These are phyloP conservation scores for Mucor piriformis DNA, from an alignment of 371 early-diverging fungal genomes.

Conservation along the genomic window DNA sequence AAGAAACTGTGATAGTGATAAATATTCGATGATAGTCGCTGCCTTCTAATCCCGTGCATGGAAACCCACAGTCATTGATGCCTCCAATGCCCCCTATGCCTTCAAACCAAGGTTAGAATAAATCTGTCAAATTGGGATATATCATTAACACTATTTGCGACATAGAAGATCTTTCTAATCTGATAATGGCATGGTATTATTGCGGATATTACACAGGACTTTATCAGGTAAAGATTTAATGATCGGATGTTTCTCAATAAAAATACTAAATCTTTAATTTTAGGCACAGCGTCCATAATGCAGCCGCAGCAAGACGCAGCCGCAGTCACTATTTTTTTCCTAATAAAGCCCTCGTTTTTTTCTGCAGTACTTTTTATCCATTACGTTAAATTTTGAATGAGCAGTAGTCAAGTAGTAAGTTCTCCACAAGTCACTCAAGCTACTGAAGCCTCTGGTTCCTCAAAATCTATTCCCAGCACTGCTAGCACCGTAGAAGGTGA, in stretches of 20 bases:
- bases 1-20: neutral
- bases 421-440: neutral
- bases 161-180: slow-evolving; percentile 14
- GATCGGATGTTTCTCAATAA: neutral
- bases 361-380: neutral
- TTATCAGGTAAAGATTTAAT: slow-evolving; percentile 16
- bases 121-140: neutral
- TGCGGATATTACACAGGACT: slow-evolving; percentile 29
- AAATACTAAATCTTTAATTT: neutral
- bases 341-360: neutral
- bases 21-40: neutral
- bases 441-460: neutral
- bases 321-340: slow-evolving; percentile 9
- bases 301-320: slow-evolving; percentile 12
- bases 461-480: neutral
- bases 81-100: neutral
- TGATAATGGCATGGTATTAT: slow-evolving; percentile 34
- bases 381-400: neutral
- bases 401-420: neutral
- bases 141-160: neutral
- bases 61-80: neutral
- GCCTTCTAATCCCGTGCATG: neutral
- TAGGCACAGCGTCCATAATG: neutral
- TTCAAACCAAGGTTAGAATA: neutral
- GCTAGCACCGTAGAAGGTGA: neutral